Percentiles rank a stretch among this genome's conserved stretches.
Conservation (phyloP, 129 eudicot species). For the Daucus carota region DH1_v3.0 NC_030386.2:21944501-21945000, state of each 20-base stretch:
- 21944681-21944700: not conserved
- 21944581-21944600: slow-evolving; percentile 62
- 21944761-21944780: no score
- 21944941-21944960: slow-evolving; percentile 67
- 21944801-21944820: not conserved
- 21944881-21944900: slow-evolving; percentile 77
- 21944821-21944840: slow-evolving; percentile 37
- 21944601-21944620: slow-evolving; percentile 76
- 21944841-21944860: slow-evolving; percentile 71
- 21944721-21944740: not conserved
- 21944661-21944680: slow-evolving; percentile 79
- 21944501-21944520: slow-evolving; percentile 88
- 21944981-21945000: slow-evolving; percentile 59
- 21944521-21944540: slow-evolving; percentile 85
- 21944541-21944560: slow-evolving; percentile 80
- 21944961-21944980: slow-evolving; percentile 78
- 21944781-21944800: not conserved
- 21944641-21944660: slow-evolving; percentile 96
- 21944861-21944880: slow-evolving; percentile 68
- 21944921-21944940: slow-evolving; percentile 83
- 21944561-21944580: slow-evolving; percentile 75
- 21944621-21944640: slow-evolving; percentile 84
- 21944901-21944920: slow-evolving; percentile 71
- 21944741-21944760: no score
- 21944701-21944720: not conserved